Base-by-base conservation (phyloP, 2,329 filamentous ascomycete genomes). In the Chrysosporium keratinophilum region DNA sequence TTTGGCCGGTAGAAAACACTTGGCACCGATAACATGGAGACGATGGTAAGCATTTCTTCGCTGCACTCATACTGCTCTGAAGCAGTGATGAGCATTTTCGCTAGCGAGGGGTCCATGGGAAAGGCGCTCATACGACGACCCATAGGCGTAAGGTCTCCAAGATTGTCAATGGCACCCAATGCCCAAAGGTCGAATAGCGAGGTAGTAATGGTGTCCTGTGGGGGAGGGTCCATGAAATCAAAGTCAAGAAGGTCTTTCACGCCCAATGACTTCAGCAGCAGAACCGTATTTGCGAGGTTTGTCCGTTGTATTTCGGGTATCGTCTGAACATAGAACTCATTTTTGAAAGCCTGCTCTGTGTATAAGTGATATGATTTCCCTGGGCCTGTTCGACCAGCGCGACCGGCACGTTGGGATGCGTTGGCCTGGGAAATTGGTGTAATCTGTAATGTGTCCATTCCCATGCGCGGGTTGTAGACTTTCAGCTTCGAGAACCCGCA, bases 171-270 rank as follows among this genome's bases (percentile, higher is more conserved):
- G 0, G 93, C 91, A 1, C 93, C 93, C 0, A 98, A 77, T 0
- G 93, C 90, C 93, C 93, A 98, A 0, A 98, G 80, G 63, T 98
- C 93, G 71, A 97, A 98, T 35, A 98, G 83, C 2, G 90, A 96
- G 0, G 93, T 98, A 0, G 88, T 91, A 60, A 98, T 97, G 0
- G 90, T 96, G 64, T 98, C 94, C 70, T 98, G 93, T 0, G 93
- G 93, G 5, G 93, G 93, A 1, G 93, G 93, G 61, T 98, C 93
- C 91, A 98, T 97, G 63, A 98, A 98, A 67, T 97, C 89, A 65
- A 98, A 98, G 68, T 98, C 91, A 0, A 98, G 73, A 9, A 98
- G 76, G 61, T 98, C 90, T 65, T 88, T 91, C 15, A 98, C 91
- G 0, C 93, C 93, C 0, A 98, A 79, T 0, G 88, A 95, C 66